phyloP scores from a whole-genome alignment of 352 stramenopile genomes.

The Lagenidium giganteum region DNA sequence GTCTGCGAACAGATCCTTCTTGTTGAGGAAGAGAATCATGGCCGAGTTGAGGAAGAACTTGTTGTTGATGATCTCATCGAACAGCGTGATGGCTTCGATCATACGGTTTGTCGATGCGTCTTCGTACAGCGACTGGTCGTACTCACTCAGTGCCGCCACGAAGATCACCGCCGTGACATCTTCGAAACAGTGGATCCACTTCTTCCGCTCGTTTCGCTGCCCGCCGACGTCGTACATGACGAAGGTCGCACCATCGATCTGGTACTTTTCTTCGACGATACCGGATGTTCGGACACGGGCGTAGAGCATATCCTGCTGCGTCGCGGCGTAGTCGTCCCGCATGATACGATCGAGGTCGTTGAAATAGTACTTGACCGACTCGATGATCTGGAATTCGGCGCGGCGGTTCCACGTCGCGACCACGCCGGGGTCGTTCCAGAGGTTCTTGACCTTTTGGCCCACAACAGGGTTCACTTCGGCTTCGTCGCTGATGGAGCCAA shows the following conservation, averaged over 20 bases:
- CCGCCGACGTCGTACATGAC: conserved; percentile 97
- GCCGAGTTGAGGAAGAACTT: conserved; percentile 90
- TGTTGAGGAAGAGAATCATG: conserved; percentile 98
- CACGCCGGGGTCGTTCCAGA: conserved; percentile 92
- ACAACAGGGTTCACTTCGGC: conserved; percentile 87
- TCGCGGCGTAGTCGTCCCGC: conserved; percentile 89
- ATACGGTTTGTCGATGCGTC: conserved; percentile 93
- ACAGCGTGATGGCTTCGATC: conserved; percentile 93
- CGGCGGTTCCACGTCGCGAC: conserved; percentile 88
- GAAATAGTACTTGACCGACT: conserved; percentile 97
- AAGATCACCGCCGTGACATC: conserved; percentile 96
- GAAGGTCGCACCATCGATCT: conserved; percentile 94
- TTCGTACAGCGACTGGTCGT: conserved; percentile 94
- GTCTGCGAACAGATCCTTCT: conserved; percentile 95
- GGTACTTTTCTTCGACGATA: conserved; percentile 94
- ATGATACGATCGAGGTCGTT: conserved; percentile 94
- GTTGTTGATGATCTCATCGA: conserved; percentile 95
- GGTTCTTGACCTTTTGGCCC: conserved; percentile 89
- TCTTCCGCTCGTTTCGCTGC: conserved; percentile 95
- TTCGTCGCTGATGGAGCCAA: conserved; percentile 74
- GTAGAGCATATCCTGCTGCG: conserved; percentile 94
- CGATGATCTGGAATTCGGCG: conserved; percentile 94
- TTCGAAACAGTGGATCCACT: conserved; percentile 98
- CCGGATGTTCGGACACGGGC: conserved; percentile 93
- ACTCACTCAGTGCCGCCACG: conserved; percentile 93